Evolutionary conservation across 2,329 filamentous ascomycete species (phyloP), one percentile per base, ranked within the genome.

Genomic region (Fusarium guadeloupense): DNA sequence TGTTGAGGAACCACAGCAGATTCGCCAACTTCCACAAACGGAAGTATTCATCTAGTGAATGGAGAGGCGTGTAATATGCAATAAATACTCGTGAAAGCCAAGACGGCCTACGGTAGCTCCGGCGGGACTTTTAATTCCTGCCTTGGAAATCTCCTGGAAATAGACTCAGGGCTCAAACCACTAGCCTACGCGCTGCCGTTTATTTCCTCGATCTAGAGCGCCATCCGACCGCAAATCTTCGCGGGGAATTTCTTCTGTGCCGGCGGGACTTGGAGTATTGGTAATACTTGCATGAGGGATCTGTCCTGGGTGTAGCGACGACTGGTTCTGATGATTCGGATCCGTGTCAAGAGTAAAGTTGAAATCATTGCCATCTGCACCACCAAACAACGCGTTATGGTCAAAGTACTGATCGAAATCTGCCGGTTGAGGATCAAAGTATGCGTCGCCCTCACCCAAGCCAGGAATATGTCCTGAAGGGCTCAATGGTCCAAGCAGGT

Each of bases 381-480:
- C 74, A 12, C 25, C 25, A 10, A 77, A 55, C 37, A 78, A 74
- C 1, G 75, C 76, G 49, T 78, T 78, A 45, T 76, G 77, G 28
- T 78, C 74, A 59, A 83, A 83, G 9, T 77, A 85, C 66, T 85
- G 80, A 43, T 85, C 82, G 6, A 84, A 71, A 50, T 85, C 83
- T 13, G 81, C 71, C 30, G 75, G 75, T 10, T 71, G 63, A 30
- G 71, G 55, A 53, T 77, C 69, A 68, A 78, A 76, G 61, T 74
- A 73, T 28, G n/a, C n/a, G n/a, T 72, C 74, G 14, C 67, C 72
- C 4, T 83, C 81, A 21, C 79, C 79, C 2, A 95, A 74, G 5
- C 91, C 91, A 2, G 92, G 90, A 30, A 96, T 91, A 14, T 85
- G 84, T 5, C 92, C 92, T 1, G 86, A 91, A 0, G 93, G 93